Conservation (phyloP, 495 filamentous ascomycete genomes). For the Thermothielavioides terrestris region DNA sequence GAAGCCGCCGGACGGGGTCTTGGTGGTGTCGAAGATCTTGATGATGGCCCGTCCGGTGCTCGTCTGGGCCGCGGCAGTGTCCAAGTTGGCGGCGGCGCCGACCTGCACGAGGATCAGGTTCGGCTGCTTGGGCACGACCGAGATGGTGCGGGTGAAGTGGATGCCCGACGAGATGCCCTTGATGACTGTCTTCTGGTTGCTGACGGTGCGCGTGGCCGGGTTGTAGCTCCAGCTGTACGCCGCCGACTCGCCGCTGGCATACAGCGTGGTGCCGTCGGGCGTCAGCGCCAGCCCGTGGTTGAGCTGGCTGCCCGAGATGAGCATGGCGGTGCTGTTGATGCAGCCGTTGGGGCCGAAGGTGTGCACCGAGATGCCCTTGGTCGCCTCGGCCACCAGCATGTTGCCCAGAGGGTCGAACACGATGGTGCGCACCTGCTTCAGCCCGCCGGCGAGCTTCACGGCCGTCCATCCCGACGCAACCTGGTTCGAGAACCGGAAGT, state of each 20-base stretch:
- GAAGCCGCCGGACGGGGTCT: conserved; percentile 27
- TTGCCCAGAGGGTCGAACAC: conserved; percentile 53
- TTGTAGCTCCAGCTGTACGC: conserved; percentile 56
- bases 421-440: conserved; percentile 49
- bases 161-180: conserved; percentile 48
- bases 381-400: conserved; percentile 50
- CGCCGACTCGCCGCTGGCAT: conserved; percentile 49
- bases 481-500: conserved; percentile 27
- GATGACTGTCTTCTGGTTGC: conserved; percentile 41
- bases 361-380: conserved; percentile 45
- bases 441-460: conserved; percentile 46
- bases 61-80: conserved; percentile 38
- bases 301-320: conserved; percentile 37
- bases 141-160: conserved; percentile 53
- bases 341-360: conserved; percentile 45
- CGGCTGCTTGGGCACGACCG: conserved; percentile 46
- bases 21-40: conserved; percentile 52
- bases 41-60: conserved; percentile 50
- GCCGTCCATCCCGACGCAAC: conserved; percentile 48
- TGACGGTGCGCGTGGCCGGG: conserved; percentile 33
- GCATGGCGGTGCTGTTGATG: conserved; percentile 29
- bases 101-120: conserved; percentile 47
- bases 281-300: conserved; percentile 61
- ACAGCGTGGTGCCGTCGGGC: conserved; percentile 52
- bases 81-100: conserved; percentile 54